Base-by-base conservation (phyloP, 352 stramenopile genomes). In the Pythium dissotocum region DNA sequence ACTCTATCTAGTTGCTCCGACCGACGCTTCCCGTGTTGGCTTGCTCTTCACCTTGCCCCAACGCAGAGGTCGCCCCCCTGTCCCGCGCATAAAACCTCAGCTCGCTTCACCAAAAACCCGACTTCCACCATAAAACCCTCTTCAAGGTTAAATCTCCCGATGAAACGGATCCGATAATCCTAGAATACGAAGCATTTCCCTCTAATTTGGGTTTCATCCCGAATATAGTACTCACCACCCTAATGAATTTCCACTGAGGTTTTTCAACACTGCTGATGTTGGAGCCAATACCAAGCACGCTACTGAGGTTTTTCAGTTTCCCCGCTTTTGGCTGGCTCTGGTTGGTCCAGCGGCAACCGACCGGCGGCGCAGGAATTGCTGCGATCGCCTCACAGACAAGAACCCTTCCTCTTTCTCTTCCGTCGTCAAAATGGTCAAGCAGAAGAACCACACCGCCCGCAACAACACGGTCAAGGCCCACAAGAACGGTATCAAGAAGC, bases 401-500 rank as follows among this genome's bases (percentile, higher is more conserved):
- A 67, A 70, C 56, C 68, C 68, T 67, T 70, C 62, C 53, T 48
- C 62, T 74, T 36, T 59, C 66, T 62, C 44, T 65, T 24, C 57
- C 42, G 38, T 51, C 30, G 80, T 73, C 67, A 90, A 78, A 73
- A 94, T 94, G 87, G 87, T 94, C 82, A 94, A 97, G 89, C 90
- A 97, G 94, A 99, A 99, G 93, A 98, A 99, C 85, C 97, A 98
- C 85, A 98, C 95, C 66, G 94, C 94, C 72, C 95, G 97, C 82
- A 99, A 99, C 90, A 94, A 97, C 73, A 98, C 94, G 67, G 90
- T 97, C 82, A 99, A 99, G 90, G 97, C 96, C 61, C 95, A 98
- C 79, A 88, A 88, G 78, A 98, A 98, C 79, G 97, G 97, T 73
- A 99, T 99, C 82, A 98, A 98, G 83, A 99, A 98, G 91, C 93